Evolutionary conservation across 2,329 filamentous ascomycete genomes (phyloP), one percentile per base, ranked within the genome.

Genomic region (Fusarium mexicanum): DNA sequence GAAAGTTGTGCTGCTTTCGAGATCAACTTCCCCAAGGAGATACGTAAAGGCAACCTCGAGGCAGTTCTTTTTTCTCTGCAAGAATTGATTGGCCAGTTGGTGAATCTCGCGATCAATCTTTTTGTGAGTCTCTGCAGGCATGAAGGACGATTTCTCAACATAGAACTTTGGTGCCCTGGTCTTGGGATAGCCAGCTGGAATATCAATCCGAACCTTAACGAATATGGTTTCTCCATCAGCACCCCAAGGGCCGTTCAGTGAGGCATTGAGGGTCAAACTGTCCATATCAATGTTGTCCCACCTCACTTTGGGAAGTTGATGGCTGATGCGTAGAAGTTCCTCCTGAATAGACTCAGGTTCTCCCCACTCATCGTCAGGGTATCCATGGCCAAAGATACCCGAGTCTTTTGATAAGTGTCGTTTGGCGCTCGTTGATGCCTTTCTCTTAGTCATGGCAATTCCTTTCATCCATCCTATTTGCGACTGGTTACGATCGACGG

Each of bases 381-480:
- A 88, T 37, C 82, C 84, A 26, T 86, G 86, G 29, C 86, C 85
- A 64, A 89, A 87, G 68, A 89, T 83, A 13, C 82, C 81, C 72
- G 89, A 84, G 80, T 88, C 85, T 83, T 89, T 83, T 72, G 89
- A 85, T 77, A 86, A 81, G 78, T 87, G 80, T 80, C 88, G 83
- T 79, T 80, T 81, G 16, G 73, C 76, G 46, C 85, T 84, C 18
- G 82, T 77, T 4, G 83, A 83, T 3, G 83, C 79, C 73, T 87
- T 89, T 62, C 86, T 84, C 79, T 88, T 90, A 55, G 86, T 90
- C 84, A 91, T 90, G 38, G 87, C 91, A 67, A 92, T 90, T 10
- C 91, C 90, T 77, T 90, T 91, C 88, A 92, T 92, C 91, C 91
- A 92, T 20, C 88, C 89, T 62, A 92, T 90, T 71, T 92, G 90